Evolutionary conservation across 2,329 filamentous ascomycete species (phyloP).

Genomic region (Coniochaeta sp.): DNA sequence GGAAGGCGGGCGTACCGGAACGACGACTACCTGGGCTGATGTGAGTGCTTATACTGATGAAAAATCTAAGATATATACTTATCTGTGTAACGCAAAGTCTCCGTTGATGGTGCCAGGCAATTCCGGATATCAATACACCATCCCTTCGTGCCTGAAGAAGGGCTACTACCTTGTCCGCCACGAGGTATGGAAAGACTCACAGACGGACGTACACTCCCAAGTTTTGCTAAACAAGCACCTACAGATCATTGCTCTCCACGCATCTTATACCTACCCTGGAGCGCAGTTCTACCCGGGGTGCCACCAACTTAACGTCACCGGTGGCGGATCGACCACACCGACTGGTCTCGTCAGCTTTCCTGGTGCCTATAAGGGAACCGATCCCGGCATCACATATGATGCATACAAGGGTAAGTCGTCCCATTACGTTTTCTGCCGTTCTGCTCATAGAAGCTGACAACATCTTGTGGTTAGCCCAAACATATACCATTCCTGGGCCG

Average conservation of each 20-base stretch:
- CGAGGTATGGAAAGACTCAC: conserved; percentile 20
- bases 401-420: conserved; percentile 33
- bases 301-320: conserved; percentile 47
- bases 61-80: not conserved
- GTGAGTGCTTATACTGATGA: conserved; percentile 16
- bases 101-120: conserved; percentile 33
- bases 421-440: not conserved
- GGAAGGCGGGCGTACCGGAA: conserved; percentile 40
- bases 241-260: conserved; percentile 43
- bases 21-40: conserved; percentile 38
- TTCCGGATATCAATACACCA: conserved; percentile 39
- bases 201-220: not conserved
- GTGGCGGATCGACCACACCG: conserved; percentile 34
- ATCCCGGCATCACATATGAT: conserved; percentile 45
- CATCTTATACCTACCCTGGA: conserved; percentile 38
- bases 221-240: not conserved
- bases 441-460: not conserved
- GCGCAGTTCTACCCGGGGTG: conserved; percentile 52
- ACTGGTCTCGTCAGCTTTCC: conserved; percentile 40
- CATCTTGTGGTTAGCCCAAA: conserved; percentile 18
- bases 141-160: conserved; percentile 41
- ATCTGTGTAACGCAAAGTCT: conserved; percentile 16
- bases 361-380: conserved; percentile 40
- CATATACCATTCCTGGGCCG: conserved; percentile 40
- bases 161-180: conserved; percentile 53